Base-by-base conservation (phyloP, 2,329 filamentous ascomycete genomes). In the Phaeosphaeria sp. region DNA sequence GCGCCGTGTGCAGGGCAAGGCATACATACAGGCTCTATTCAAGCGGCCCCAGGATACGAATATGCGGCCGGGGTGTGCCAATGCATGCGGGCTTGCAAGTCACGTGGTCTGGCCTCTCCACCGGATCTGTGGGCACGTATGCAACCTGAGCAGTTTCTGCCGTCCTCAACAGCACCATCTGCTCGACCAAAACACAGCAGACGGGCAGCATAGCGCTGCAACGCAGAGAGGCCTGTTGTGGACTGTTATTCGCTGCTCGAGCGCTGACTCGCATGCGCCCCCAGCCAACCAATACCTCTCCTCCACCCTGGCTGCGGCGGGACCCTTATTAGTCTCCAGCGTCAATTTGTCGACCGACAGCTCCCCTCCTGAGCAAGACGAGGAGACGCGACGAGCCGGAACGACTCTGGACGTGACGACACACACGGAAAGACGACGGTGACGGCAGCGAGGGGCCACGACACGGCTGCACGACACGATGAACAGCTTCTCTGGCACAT, bases 401-500 rank as follows among this genome's bases (percentile, higher is more conserved):
- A 27, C 25, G 25, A 9, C 25, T 5, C 25, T 33, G 25, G 48
- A 51, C 39, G 49, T 27, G 30, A 20, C 23, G 36, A 18, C 22
- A 10, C 18, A 15, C 21, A 62, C 59, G 59, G 48, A 53, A 56
- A 62, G 61, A 10, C 36, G 33, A 6, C 23, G 3, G 13, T 18
- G 30, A 43, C 52, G 46, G 33, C 22, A 22, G 25, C 22, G 17
- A 18, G 22, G 22, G 41, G 41, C 41, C 20, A 20, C 30, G n/a
- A 22, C n/a, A 30, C 47, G 33, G 17, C 63, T 21, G 21, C n/a
- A 30, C 47, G 33, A 21, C 63, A 61, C 58, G 41, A 85, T 85
- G 82, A 83, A 83, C 74, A 80, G 78, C 66, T 81, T 83, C 70
- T 79, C 75, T 55, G 81, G 81, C 55, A 72, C 79, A 22, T 82